A percentile compares a stretch with the other conserved stretches of the same genome.
Evolutionary conservation across 2,329 filamentous ascomycete species (phyloP).

Genomic region (Thielaviopsis euricoi): DNA sequence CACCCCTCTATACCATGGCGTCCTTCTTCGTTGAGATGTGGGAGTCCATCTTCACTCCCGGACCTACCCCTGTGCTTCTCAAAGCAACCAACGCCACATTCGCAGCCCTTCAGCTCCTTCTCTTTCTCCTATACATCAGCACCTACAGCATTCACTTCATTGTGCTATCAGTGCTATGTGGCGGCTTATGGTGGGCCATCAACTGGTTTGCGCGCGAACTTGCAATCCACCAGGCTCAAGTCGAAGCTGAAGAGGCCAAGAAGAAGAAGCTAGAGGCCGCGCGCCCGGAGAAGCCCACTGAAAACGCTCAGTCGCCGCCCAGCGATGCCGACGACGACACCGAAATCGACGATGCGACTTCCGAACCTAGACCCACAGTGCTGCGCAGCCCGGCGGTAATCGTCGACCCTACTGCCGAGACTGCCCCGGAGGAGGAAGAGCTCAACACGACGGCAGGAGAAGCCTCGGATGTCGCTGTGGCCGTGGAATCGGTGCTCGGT

Average conservation of each 20-base stretch:
- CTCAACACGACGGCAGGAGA: slow-evolving; percentile 5
- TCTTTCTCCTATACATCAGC: slow-evolving; percentile 57
- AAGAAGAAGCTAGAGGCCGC: slow-evolving; percentile 22
- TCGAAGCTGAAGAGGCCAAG: slow-evolving; percentile 24
- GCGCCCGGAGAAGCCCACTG: slow-evolving; percentile 18
- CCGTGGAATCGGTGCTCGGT: slow-evolving; percentile 15
- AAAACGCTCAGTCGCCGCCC: slow-evolving; percentile 16
- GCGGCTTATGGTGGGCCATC: slow-evolving; percentile 76
- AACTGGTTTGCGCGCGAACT: slow-evolving; percentile 85
- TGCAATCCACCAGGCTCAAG: slow-evolving; percentile 25
- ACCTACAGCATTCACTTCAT: slow-evolving; percentile 84
- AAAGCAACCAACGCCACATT: slow-evolving; percentile 84
- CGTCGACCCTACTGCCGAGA: neutral
- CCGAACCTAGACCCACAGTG: neutral
- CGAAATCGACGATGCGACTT: slow-evolving; percentile 26
- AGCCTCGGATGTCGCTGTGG: slow-evolving; percentile 12
- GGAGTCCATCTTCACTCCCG: slow-evolving; percentile 85
- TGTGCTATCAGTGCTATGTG: slow-evolving; percentile 63
- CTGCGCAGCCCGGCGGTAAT: neutral
- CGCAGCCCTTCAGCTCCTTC: slow-evolving; percentile 63
- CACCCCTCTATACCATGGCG: slow-evolving; percentile 28
- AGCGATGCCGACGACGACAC: slow-evolving; percentile 27
- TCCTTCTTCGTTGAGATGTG: slow-evolving; percentile 61
- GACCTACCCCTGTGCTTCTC: slow-evolving; percentile 73
- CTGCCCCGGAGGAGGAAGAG: slow-evolving; percentile 9